Evolutionary conservation across 768 basidiomycete genomes (phyloP).

Genomic region (Tulasnella calospora): DNA sequence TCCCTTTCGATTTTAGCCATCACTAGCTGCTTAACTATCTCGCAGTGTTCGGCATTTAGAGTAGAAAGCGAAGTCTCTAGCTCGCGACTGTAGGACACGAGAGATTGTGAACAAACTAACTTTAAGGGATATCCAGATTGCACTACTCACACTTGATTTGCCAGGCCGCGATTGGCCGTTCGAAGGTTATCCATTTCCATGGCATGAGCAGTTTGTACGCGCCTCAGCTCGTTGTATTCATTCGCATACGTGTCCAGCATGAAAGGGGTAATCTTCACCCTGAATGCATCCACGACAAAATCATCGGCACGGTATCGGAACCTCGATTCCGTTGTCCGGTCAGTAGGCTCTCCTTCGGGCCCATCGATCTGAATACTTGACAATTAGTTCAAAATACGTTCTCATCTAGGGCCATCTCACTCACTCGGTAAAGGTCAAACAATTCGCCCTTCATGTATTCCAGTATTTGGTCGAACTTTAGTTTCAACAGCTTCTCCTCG

Average conservation of each 20-base stretch:
- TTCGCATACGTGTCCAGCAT: slow-evolving; percentile 87
- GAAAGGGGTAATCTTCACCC: slow-evolving; percentile 85
- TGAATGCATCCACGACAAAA: slow-evolving; percentile 83
- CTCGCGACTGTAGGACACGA: slow-evolving; percentile 52
- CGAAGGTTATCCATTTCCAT: slow-evolving; percentile 77
- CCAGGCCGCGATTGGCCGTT: slow-evolving; percentile 69
- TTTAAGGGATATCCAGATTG: neutral
- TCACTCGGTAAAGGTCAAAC: slow-evolving; percentile 75
- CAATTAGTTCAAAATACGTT: neutral
- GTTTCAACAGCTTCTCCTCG: slow-evolving; percentile 65
- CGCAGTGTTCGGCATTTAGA: slow-evolving; percentile 77
- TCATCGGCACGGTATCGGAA: slow-evolving; percentile 63
- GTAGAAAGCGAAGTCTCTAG: slow-evolving; percentile 76
- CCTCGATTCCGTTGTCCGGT: neutral
- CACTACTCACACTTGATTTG: slow-evolving; percentile 67
- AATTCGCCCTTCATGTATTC: slow-evolving; percentile 73
- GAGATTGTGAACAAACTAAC: neutral
- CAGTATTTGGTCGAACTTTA: slow-evolving; percentile 91
- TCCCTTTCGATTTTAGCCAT: slow-evolving; percentile 83
- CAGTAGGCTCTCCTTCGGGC: neutral
- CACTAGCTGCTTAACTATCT: slow-evolving; percentile 80
- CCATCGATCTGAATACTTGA: neutral
- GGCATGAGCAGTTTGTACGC: slow-evolving; percentile 75
- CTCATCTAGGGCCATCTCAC: neutral
- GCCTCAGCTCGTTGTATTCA: slow-evolving; percentile 79